Conservation (phyloP, 495 filamentous ascomycete genomes). For the Staphylotrichum longicolle region DNA sequence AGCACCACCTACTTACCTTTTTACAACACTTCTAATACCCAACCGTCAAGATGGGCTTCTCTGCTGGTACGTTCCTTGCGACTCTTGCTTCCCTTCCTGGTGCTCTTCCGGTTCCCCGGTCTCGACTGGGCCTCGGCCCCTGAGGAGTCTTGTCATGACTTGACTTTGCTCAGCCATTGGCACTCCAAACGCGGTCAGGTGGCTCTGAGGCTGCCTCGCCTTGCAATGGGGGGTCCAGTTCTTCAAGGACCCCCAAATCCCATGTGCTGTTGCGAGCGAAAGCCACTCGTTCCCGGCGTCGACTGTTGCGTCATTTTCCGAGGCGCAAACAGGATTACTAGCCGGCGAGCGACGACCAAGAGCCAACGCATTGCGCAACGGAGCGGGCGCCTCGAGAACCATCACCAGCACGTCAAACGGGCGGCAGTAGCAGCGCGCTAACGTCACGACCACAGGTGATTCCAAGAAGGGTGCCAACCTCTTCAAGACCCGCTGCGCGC, state of each 20-base stretch:
- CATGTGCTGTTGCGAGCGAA: constrained; percentile 1
- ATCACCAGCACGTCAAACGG: neutral
- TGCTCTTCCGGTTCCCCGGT: constrained; percentile 7
- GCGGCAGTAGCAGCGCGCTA: constrained; percentile 29
- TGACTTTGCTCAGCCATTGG: constrained; percentile 23
- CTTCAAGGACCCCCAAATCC: constrained; percentile 8
- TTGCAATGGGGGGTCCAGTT: neutral
- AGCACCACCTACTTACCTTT: constrained; percentile 6
- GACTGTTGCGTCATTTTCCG: constrained; percentile 43
- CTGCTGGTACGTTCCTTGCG: constrained; percentile 39
- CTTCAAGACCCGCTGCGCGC: constrained; percentile 98
- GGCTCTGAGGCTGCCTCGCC: neutral
- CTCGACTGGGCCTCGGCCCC: neutral
- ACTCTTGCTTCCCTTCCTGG: neutral
- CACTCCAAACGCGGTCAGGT: neutral
- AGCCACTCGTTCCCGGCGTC: neutral
- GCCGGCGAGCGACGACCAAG: neutral
- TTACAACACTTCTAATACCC: constrained; percentile 13
- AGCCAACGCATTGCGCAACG: constrained; percentile 4
- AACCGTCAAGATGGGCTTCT: constrained; percentile 46
- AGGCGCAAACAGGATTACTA: constrained; percentile 15
- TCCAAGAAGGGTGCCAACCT: constrained; percentile 96
- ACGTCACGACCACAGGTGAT: constrained; percentile 66
- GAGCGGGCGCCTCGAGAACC: constrained; percentile 3
- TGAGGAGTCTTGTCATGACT: neutral